Evolutionary conservation across 78 protist species (phyloP).

Genomic region (Emiliania huxleyi): DNA sequence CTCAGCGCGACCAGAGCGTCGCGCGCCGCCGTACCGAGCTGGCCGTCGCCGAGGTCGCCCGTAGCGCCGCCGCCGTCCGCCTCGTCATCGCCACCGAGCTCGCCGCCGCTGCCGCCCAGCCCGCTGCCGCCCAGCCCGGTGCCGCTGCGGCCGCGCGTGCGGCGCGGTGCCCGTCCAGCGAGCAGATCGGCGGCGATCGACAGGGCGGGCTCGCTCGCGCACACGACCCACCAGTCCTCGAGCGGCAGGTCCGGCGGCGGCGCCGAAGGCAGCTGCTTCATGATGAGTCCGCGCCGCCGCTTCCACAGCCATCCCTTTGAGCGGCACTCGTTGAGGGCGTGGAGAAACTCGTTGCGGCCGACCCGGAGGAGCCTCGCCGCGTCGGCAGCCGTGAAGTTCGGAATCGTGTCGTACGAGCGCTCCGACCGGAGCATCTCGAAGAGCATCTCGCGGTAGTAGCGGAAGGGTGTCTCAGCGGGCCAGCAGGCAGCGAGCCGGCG

Average conservation of each 20-base stretch:
- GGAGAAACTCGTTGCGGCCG: conserved; percentile 77
- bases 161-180: not conserved
- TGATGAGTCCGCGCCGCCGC: not conserved
- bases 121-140: too few species aligned
- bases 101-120: too few species aligned
- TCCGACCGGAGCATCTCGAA: conserved; percentile 36
- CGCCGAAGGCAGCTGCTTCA: not conserved
- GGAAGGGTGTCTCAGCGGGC: not conserved
- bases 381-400: conserved; percentile 85
- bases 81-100: not conserved
- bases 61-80: not conserved
- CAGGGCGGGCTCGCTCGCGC: not conserved
- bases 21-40: not conserved
- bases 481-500: conserved; percentile 20
- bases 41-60: not conserved
- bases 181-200: not conserved
- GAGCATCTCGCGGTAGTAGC: conserved; percentile 59
- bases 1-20: not conserved
- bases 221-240: conserved; percentile 55
- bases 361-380: conserved; percentile 55
- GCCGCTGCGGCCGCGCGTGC: not conserved
- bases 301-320: conserved; percentile 16
- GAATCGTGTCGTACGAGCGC: conserved; percentile 68
- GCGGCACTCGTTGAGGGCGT: conserved; percentile 51
- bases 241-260: not conserved